Conservation (phyloP, 2,329 filamentous ascomycete genomes). For the Capronia americana region DNA sequence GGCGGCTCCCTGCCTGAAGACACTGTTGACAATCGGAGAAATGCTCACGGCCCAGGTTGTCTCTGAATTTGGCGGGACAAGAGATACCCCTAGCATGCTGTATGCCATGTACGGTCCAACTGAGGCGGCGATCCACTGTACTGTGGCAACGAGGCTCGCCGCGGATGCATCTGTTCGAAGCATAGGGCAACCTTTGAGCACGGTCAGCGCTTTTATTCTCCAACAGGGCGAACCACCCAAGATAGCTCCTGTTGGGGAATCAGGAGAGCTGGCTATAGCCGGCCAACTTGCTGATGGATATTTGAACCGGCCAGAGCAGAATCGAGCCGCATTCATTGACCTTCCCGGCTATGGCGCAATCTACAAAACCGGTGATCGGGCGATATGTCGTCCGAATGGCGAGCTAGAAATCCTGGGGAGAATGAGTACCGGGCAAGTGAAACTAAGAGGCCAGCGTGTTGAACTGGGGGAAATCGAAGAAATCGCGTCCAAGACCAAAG, state of each 20-base stretch:
- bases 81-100: constrained; percentile 66
- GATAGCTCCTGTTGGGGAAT: constrained; percentile 68
- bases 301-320: constrained; percentile 80
- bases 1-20: constrained; percentile 70
- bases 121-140: constrained; percentile 90
- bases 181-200: constrained; percentile 79
- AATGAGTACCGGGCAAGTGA: constrained; percentile 80
- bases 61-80: constrained; percentile 74
- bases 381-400: constrained; percentile 69
- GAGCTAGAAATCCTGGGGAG: constrained; percentile 83
- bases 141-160: constrained; percentile 69
- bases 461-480: constrained; percentile 82
- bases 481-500: constrained; percentile 65
- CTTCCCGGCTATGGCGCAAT: constrained; percentile 69
- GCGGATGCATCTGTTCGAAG: constrained; percentile 65
- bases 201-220: constrained; percentile 78
- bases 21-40: constrained; percentile 87
- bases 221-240: constrained; percentile 55
- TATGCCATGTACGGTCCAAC: constrained; percentile 96
- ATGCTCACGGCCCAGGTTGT: constrained; percentile 84
- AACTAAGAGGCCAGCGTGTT: constrained; percentile 81
- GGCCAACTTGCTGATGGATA: constrained; percentile 85
- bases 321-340: constrained; percentile 71
- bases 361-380: constrained; percentile 87
- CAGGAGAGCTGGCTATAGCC: constrained; percentile 81